phyloP scores from a whole-genome alignment of 352 stramenopile species.

The Globisporangium alternatum region DNA sequence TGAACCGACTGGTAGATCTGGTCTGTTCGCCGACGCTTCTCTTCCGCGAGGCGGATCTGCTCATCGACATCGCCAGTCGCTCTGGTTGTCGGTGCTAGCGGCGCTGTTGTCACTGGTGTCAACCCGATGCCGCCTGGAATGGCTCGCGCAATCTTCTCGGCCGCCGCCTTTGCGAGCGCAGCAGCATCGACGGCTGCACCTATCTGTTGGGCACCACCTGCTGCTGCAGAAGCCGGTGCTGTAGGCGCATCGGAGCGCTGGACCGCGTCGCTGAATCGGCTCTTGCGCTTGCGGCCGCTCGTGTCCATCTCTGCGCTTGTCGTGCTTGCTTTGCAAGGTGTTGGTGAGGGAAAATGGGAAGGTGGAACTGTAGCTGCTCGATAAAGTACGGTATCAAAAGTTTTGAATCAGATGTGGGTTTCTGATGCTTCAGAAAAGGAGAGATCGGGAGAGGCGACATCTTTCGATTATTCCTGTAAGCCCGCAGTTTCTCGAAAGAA shows the following conservation, averaged over 20 bases:
- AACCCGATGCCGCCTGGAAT: constrained; percentile 30
- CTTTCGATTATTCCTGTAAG: not conserved
- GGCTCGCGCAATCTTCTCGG: constrained; percentile 68
- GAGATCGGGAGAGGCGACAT: not conserved
- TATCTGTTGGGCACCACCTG: not conserved
- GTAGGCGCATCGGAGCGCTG: constrained; percentile 12
- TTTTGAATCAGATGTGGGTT: not conserved
- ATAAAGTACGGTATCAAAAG: not conserved
- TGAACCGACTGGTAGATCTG: constrained; percentile 85
- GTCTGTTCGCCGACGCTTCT: constrained; percentile 63
- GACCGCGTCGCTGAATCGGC: constrained; percentile 75
- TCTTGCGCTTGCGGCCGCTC: constrained; percentile 71
- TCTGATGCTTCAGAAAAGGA: not conserved
- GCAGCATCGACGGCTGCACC: constrained; percentile 37
- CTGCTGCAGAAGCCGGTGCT: not conserved
- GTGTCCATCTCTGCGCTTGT: constrained; percentile 18
- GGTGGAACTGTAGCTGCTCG: not conserved
- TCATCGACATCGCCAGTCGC: constrained; percentile 31
- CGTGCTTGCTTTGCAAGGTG: not conserved
- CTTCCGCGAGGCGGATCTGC: constrained; percentile 37
- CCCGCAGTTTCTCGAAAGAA: not conserved
- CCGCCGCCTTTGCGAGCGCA: constrained; percentile 63
- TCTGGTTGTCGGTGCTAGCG: constrained; percentile 2
- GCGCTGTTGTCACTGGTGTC: not conserved
- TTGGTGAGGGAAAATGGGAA: not conserved